Base-by-base conservation (phyloP, 1,284 basidiomycete genomes). In the Boletus calvinii region DNA sequence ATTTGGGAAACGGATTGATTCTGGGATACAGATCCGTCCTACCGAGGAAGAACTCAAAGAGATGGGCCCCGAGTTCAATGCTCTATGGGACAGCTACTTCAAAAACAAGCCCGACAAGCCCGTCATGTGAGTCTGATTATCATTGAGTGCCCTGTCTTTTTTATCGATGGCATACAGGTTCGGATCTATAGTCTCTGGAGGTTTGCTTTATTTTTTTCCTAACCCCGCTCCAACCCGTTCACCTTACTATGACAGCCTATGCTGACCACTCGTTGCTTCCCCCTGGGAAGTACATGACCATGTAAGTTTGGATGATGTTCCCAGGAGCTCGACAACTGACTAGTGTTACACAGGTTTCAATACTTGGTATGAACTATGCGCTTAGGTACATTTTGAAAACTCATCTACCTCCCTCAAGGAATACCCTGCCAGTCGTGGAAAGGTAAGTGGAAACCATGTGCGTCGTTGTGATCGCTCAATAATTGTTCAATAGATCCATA, bases 21-120 rank as follows among this genome's bases (percentile, higher is more conserved):
- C 3, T 24, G 42, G 6, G 20, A 9, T 20, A 11, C 55, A 81
- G 80, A 83, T 87, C 57, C 83, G 85, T 30, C 85, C 85, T 0
- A 83, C 79, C 1, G 79, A 79, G 59, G 79, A 76, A 54, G 85
- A 88, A 62, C 70, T 87, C 48, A 84, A 84, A 62, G 82, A 84
- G 68, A 86, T 87, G 84, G 84, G 84, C 17, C 83, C 84, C n/a
- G 85, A 85, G 57, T 87, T 87, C 71, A 83, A 84, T 57, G 73
- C 75, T 57, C 77, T 84, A 41, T 87, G 81, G 81, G 66, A 87
- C 62, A 75, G 51, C 24, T 86, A 86, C 71, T 87, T 86, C 76
- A 85, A 83, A 73, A 80, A 87, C 72, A 85, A 85, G 71, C 84
- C 85, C 51, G 84, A 87, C 74, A 87, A 85, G 74, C 85, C 85